phyloP scores from a whole-genome alignment of 805 yeast species.

The Middelhovenomyces tepae region DNA sequence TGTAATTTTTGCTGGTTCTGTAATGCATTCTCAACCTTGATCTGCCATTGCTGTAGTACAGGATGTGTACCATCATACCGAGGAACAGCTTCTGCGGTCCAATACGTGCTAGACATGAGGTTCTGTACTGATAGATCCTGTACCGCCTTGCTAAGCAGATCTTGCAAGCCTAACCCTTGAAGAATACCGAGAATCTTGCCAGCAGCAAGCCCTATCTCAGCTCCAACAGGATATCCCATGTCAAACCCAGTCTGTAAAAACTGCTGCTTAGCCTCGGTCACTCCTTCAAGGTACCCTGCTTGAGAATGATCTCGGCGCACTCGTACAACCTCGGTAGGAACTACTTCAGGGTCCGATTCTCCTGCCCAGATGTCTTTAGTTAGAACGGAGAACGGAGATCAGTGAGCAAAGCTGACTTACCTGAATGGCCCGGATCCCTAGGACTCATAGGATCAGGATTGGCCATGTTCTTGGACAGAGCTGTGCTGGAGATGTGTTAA shows the following conservation, averaged over 20 bases:
- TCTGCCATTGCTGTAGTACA: not conserved
- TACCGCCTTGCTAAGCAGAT: slow-evolving; percentile 25
- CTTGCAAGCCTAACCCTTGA: slow-evolving; percentile 31
- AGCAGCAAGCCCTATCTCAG: slow-evolving; percentile 51
- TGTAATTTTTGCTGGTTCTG: no score
- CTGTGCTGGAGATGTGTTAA: no score
- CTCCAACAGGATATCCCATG: slow-evolving; percentile 68
- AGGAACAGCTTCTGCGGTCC: slow-evolving; percentile 33
- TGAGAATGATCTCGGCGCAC: slow-evolving; percentile 52
- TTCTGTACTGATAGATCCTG: slow-evolving; percentile 50
- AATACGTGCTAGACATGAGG: slow-evolving; percentile 47
- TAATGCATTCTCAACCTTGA: not conserved
- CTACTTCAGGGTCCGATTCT: not conserved
- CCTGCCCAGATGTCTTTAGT: slow-evolving; percentile 2
- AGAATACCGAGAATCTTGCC: slow-evolving; percentile 57
- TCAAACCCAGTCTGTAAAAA: slow-evolving; percentile 78
- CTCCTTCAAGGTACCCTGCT: slow-evolving; percentile 79
- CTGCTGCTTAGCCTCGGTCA: slow-evolving; percentile 56
- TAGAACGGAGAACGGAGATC: no score
- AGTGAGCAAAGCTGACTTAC: no score
- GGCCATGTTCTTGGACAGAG: no score
- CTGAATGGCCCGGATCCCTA: no score
- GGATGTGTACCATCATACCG: slow-evolving; percentile 16
- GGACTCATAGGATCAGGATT: no score
- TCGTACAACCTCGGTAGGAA: slow-evolving; percentile 13